Conservation (phyloP, 441 rosid genomes). For the Breynia disticha region DNA sequence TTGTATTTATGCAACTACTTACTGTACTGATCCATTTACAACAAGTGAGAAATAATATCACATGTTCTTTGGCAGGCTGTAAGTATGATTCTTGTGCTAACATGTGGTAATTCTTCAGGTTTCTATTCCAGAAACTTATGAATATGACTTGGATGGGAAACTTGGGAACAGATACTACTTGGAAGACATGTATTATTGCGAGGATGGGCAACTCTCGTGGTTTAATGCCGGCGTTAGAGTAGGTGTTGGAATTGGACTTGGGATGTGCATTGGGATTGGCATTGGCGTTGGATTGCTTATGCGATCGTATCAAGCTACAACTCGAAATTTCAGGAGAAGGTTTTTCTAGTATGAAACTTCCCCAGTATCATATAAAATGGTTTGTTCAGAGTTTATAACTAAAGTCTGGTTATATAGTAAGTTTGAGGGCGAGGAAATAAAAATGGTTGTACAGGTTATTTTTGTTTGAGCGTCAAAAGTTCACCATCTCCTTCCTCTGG, state of each 20-base stretch:
- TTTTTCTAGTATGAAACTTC: slow-evolving; percentile 39
- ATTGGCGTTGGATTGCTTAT: slow-evolving; percentile 89
- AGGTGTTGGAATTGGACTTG: slow-evolving; percentile 97
- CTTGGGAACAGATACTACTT: slow-evolving; percentile 38
- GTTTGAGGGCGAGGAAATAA: slow-evolving; percentile 8
- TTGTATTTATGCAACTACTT: no score
- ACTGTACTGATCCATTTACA: no score
- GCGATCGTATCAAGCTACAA: slow-evolving; percentile 90
- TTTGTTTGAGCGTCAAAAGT: slow-evolving; percentile 9
- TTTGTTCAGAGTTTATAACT: no score
- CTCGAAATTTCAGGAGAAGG: slow-evolving; percentile 85
- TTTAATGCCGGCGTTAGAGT: slow-evolving; percentile 96
- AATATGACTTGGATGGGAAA: slow-evolving; percentile 51
- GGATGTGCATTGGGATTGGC: slow-evolving; percentile 91
- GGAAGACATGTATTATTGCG: slow-evolving; percentile 65
- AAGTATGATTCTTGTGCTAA: background rate
- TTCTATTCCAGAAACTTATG: slow-evolving; percentile 40
- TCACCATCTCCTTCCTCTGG: background rate
- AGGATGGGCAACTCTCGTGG: slow-evolving; percentile 93
- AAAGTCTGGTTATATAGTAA: slow-evolving; percentile 14
- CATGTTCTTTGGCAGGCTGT: no score
- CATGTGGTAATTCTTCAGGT: slow-evolving; percentile 26
- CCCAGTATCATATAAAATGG: no score
- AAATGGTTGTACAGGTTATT: slow-evolving; percentile 16
- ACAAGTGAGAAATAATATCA: no score